Evolutionary conservation across 106 monocot species (phyloP), one percentile per base, ranked within the genome.

Genomic region (Acanthochlamys bracteata): DNA sequence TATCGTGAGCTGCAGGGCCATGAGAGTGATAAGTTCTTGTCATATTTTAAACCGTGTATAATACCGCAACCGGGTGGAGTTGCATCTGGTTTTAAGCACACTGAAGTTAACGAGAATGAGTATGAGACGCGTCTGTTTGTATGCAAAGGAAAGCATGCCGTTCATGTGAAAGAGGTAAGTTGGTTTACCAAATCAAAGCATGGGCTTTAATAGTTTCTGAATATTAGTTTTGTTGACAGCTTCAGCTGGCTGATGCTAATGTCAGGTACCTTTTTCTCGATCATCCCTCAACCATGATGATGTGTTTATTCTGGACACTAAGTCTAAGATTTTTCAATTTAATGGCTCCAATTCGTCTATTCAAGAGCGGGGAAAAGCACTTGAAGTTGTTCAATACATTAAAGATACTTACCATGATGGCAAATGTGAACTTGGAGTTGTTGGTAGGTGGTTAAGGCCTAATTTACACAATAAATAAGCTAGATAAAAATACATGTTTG

Each of bases 11-110:
- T 75, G 21, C 82, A 83, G 52, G 78, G 78, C 27, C 71, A 64
- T 65, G 82, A 83, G 57, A 67, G 74, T 17, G 82, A 83, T 63
- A 83, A 78, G 52, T 78, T 78, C 40, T 62, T 83, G 16, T 83
- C 82, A 52, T 83, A 78, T 68, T 83, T 83, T 51, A 83, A 83
- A 75, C 77, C 82, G 2, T 83, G 82, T 49, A 83, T 83, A 47
- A 83, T 83, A 63, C 82, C 82, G 19, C 78, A 71, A 61, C 66
- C 59, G 57, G 78, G 82, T 56, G 82, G 82, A 9, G 58, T 71
- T 55, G 71, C 71, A 25, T 83, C 74, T 57, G 74, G 71, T 14
- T 78, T 83, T 71, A 83, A 74, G 70, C 74, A 75, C 63, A 20
- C 71, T 39, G 78, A 74, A 65, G 54, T 74, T 11, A 78, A 83